A percentile compares a stretch with the other conserved stretches of the same genome.
Conservation (phyloP, 805 yeast species). For the Yarrowia keelungensis region DNA sequence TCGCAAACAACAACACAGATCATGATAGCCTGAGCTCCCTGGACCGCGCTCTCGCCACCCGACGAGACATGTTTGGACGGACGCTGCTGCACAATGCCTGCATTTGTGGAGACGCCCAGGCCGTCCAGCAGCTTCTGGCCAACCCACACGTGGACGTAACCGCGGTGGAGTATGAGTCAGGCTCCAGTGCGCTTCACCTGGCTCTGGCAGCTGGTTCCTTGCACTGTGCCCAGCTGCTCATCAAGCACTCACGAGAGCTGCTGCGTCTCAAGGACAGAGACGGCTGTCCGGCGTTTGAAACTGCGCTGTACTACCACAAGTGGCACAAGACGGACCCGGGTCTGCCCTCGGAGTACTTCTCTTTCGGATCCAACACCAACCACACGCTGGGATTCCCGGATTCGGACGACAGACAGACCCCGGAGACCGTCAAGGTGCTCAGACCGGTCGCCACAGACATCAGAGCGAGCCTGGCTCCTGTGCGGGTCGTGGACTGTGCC, state of each 20-base stretch:
- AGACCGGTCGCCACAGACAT: conserved; percentile 35
- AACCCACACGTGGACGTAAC: conserved; percentile 57
- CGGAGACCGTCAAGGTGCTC: conserved; percentile 51
- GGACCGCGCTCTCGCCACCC: conserved; percentile 50
- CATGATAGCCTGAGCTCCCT: conserved; percentile 30
- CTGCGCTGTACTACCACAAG: conserved; percentile 46
- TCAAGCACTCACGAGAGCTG: conserved; percentile 51
- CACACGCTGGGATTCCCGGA: conserved; percentile 73
- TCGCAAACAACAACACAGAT: conserved; percentile 26
- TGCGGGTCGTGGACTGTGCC: conserved; percentile 56
- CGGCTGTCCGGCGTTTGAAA: conserved; percentile 74
- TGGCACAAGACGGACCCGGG: conserved; percentile 9
- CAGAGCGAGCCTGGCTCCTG: conserved; percentile 15
- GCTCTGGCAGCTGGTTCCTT: conserved; percentile 66
- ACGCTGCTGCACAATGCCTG: conserved; percentile 48
- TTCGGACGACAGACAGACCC: conserved; percentile 59
- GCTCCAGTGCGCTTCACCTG: conserved; percentile 82
- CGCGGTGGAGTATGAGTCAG: conserved; percentile 71
- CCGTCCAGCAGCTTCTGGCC: conserved; percentile 56
- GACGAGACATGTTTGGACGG: conserved; percentile 75
- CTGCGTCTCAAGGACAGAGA: conserved; percentile 70
- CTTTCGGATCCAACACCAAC: conserved; percentile 69
- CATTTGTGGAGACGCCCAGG: conserved; percentile 44
- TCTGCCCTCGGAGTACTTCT: conserved; percentile 51
- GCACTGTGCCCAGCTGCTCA: conserved; percentile 58